Evolutionary conservation across 2,329 filamentous ascomycete species (phyloP), one percentile per base, ranked within the genome.

Genomic region (Colletotrichum sp.): DNA sequence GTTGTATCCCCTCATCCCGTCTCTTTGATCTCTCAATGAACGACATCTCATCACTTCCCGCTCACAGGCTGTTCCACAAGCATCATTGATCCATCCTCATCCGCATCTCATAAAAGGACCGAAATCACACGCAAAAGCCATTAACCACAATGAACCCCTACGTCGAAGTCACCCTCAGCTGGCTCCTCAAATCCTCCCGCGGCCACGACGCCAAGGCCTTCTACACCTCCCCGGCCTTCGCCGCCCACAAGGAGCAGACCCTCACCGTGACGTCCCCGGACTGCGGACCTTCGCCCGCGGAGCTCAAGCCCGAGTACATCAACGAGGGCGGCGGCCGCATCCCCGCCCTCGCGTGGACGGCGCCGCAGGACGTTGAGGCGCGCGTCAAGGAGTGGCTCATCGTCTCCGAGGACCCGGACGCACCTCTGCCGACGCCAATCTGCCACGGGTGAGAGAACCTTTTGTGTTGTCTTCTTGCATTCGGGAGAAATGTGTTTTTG

Each of bases 351-450:
- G 79, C 78, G 52, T 90, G 87, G 88, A 80, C 84, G 8, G 78
- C 79, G 12, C 81, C 83, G 5, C 78, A 80, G 6, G 80, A 80
- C 2, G 71, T 82, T 9, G 78, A 79, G 8, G 71, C 30, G 5
- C 57, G 73, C 24, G 83, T 88, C 13, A 83, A 83, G 69, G 83
- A 90, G 79, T 90, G 88, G 83, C 74, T 90, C 21, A 79, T 90
- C 18, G 79, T 89, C 16, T 82, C 80, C 52, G 88, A 89, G 75
- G 87, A 90, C 69, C 87, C 87, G 3, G 88, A 89, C 79, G 86
- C 85, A 18, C 87, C 87, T 21, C 66, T 89, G 34, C 84, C 86
- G 8, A 86, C 82, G 12, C 85, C 88, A 8, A 83, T 87, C n/a
- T 83, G 84, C 30, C 88, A 90, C 57, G 88, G 87, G 86, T 86